Evolutionary conservation across 768 basidiomycete species (phyloP), one percentile per base, ranked within the genome.

Genomic region (Lactarius akahatsu): DNA sequence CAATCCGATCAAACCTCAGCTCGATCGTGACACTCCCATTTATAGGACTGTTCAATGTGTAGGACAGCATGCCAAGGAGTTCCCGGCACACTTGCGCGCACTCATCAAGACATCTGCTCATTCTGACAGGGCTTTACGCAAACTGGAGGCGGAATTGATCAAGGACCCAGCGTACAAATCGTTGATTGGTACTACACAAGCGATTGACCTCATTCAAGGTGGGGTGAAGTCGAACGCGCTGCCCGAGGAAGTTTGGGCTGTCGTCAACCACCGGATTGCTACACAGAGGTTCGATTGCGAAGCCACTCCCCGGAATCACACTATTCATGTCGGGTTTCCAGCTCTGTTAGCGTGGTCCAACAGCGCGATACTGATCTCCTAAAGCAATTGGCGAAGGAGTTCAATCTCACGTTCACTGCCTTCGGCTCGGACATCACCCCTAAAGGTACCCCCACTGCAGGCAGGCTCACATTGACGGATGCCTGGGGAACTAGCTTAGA

Each of bases 221-320:
- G 79, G 76, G 10, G 76, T 77, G 0, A 84, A 84, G 74, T 73
- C 77, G 50, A 82, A 84, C 64, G 80, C 81, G 2, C 74, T 84
- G 13, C 81, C 82, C 0, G 83, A 84, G 67, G 73, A 73, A 40
- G 78, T 71, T n/a, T 77, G 72, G 65, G 78, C 77, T 7, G 62
- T 80, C 23, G 72, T 72, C 43, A 78, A 80, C 59, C 71, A 78
- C 60, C 74, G 76, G 7, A 71, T 80, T 63, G 76, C 73, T 41
- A 75, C 75, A 13, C 73, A 78, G 63, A 78, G 70, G 74, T 72
- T 55, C 2, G 65, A 40, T 43, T 36, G 4, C 11, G 40, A 18
- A 5, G 10, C 20, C 1, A 38, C 2, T 1, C 38, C 1, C 30
- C 30, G 4, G 23, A 45, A 38, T 50, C 56, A 45, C n/a, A 5